Evolutionary conservation across 2,329 filamentous ascomycete genomes (phyloP), one percentile per base, ranked within the genome.

Genomic region (Ascochyta lentis): DNA sequence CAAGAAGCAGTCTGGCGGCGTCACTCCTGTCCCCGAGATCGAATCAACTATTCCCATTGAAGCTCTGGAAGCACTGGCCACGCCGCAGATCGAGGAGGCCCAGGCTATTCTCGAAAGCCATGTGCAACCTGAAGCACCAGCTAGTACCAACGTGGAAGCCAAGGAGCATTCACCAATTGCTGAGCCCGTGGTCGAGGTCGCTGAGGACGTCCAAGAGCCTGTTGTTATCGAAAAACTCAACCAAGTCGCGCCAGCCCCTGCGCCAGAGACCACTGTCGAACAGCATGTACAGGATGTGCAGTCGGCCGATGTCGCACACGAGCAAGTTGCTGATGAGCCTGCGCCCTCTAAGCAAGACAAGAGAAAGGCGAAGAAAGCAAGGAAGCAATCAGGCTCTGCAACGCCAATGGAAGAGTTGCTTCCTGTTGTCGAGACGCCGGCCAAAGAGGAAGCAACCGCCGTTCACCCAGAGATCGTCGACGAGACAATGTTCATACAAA

Each of bases 341-440:
- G 43, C 53, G 35, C 35, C 45, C 15, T 61, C 63, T 1, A 69
- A 65, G 54, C 64, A 66, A 23, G 56, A 59, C 15, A 65, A 68
- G 51, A 69, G 68, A 34, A 68, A 69, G 44, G 51, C 44, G 9
- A 70, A 69, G 52, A 69, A 58, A 19, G 49, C 41, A 1, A 60
- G 55, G 29, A 69, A 63, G 34, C 35, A 56, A 41, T 59, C 58
- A 12, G 65, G 41, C 9, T 22, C 54, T 12, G 61, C 51, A 31
- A 64, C 56, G 10, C 61, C 60, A 16, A 29, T 52, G 7, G 39
- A 55, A 6, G 65, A 65, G 13, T 16, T 23, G 12, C 26, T 42
- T 26, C 8, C 24, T 26, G 12, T 16, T 13, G 12, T 9, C 12
- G 45, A 50, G 44, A 24, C 27, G 26, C n/a, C 15, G 12, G 29